Evolutionary conservation across 768 basidiomycete genomes (phyloP), one percentile per base, ranked within the genome.

Genomic region (Gymnopilus dilepis): DNA sequence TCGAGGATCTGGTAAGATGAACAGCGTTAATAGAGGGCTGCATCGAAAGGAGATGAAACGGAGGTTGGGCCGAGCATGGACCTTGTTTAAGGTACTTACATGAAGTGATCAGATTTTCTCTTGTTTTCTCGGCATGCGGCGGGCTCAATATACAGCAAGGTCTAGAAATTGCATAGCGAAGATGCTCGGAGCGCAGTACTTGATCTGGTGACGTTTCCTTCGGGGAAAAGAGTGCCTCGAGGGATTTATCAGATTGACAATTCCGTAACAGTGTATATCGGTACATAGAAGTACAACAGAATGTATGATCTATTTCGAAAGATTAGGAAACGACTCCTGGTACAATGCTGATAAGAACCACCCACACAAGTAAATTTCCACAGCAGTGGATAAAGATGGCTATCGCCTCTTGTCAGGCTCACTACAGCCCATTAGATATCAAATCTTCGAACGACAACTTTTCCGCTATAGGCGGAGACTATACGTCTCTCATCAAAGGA

Each of bases 401-500:
- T 50, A 62, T 65, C 55, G 61, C 45, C 30, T 40, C 22, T 42
- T 34, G 26, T 28, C 30, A 47, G 37, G 43, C 37, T 24, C 56
- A n/a, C 30, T 54, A 42, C 40, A 43, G 24, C 34, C 45, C 43
- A 21, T 60, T 71, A 88, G 48, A 87, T 73, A 73, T 89, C 87
- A 65, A 89, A 88, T 67, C 84, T 77, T 60, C 85, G 79, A 48
- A 85, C 76, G 31, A 81, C 73, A 26, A 86, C 75, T 45, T 78
- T 79, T 56, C 73, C 74, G 41, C 69, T 75, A 24, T 74, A 73
- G 4, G 77, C 76, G 52, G 79, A 89, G 62, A 92, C 81, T 57
- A 92, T 90, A 67, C 86, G 77, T 68, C 89, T 82, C 62, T 92
- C 91, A 67, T 93, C 91, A 70, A 93, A 93, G 24, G 80, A 82